phyloP scores from a whole-genome alignment of 2,329 filamentous ascomycete genomes.

The Pseudogymnoascus sp. region DNA sequence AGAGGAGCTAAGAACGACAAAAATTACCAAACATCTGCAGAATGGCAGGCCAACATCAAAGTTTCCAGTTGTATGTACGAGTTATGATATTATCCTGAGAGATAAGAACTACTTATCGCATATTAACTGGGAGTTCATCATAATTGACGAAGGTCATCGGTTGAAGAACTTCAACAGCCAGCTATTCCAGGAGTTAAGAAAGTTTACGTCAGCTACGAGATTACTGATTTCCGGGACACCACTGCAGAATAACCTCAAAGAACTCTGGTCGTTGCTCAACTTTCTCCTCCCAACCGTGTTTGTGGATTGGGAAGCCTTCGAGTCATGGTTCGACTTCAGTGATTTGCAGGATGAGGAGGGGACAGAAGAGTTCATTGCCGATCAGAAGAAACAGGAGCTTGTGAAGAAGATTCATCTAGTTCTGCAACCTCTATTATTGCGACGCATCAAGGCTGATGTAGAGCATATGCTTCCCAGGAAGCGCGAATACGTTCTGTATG shows the following conservation, averaged over 20 bases:
- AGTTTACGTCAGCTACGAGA: slow-evolving; percentile 82
- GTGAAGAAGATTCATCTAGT: slow-evolving; percentile 89
- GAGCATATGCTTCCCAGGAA: slow-evolving; percentile 90
- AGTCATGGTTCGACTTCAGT: slow-evolving; percentile 95
- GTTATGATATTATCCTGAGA: slow-evolving; percentile 91
- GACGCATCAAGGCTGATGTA: slow-evolving; percentile 87
- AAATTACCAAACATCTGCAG: slow-evolving; percentile 61
- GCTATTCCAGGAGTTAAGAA: slow-evolving; percentile 78
- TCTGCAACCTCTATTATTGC: slow-evolving; percentile 79
- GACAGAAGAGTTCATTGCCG: slow-evolving; percentile 69
- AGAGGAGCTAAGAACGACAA: slow-evolving; percentile 63
- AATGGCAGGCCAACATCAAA: slow-evolving; percentile 48
- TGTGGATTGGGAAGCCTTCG: slow-evolving; percentile 84
- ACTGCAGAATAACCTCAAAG: slow-evolving; percentile 88
- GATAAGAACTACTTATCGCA: slow-evolving; percentile 74
- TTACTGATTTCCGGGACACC: slow-evolving; percentile 92
- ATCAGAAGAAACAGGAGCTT: slow-evolving; percentile 67
- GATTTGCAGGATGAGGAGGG: slow-evolving; percentile 77
- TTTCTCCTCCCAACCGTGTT: slow-evolving; percentile 92
- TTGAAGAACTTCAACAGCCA: slow-evolving; percentile 96
- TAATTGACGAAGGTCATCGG: slow-evolving; percentile 94
- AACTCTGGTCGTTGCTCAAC: slow-evolving; percentile 90
- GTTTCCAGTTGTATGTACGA: slow-evolving; percentile 90
- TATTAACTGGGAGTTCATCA: slow-evolving; percentile 95
- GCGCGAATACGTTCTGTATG: slow-evolving; percentile 90